These are phyloP conservation scores for Conticribra weissflogii DNA, from an alignment of 108 stramenopile species.

Conservation along the genomic window DNA sequence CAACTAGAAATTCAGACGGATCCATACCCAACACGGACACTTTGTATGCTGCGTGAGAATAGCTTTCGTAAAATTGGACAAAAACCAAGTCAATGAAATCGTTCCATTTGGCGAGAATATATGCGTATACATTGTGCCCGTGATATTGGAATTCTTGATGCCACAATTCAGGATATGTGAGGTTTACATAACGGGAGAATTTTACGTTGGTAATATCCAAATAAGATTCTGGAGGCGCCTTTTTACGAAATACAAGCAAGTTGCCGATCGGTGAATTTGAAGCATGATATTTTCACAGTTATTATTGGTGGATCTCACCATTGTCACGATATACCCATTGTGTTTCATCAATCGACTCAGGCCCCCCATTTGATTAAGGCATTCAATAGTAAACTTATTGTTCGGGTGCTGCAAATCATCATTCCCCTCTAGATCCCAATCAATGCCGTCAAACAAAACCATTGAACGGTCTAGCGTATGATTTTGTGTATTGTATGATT, in stretches of 20 bases:
- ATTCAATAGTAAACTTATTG: conserved; percentile 49
- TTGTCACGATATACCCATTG: conserved; percentile 61
- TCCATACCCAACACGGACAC: conserved; percentile 7
- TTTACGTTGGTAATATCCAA: conserved; percentile 46
- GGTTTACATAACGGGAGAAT: conserved; percentile 53
- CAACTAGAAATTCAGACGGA: conserved; percentile 41
- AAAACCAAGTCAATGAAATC: conserved; percentile 62
- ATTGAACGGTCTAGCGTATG: conserved; percentile 12
- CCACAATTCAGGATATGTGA: conserved; percentile 51
- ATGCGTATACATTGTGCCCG: conserved; percentile 68
- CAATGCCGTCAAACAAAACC: conserved; percentile 67
- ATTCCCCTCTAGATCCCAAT: conserved; percentile 82
- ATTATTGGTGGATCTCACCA: conserved; percentile 13
- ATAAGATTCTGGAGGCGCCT: conserved; percentile 74
- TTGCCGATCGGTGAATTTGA: too few relatives aligned
- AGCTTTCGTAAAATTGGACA: conserved; percentile 79
- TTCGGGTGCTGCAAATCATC: conserved; percentile 46
- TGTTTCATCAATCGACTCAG: conserved; percentile 31
- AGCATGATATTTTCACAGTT: too few relatives aligned
- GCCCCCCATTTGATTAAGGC: conserved; percentile 52
- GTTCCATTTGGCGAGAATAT: conserved; percentile 54
- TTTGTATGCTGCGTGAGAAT: conserved; percentile 58
- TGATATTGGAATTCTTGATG: conserved; percentile 61
- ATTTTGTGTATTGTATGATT: conserved; percentile 11
- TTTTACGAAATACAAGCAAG: too few relatives aligned